Base-by-base conservation (phyloP, 208 protist genomes). In the Leishmania lainsoni region DNA sequence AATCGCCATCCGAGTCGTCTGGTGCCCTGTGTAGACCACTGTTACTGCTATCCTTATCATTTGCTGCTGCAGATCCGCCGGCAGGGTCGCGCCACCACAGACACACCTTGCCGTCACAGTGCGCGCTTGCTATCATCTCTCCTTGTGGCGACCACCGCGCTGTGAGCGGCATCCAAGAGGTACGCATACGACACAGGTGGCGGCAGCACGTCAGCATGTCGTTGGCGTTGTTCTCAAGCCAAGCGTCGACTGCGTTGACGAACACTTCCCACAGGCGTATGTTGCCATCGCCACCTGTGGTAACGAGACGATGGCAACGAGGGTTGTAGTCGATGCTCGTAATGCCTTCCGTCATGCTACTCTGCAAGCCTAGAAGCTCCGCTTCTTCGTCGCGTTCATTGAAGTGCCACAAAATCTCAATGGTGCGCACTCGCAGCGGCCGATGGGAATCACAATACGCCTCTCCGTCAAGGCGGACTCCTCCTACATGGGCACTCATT, bases 321-420 rank as follows among this genome's bases (percentile, higher is more conserved):
- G 84, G 61, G 76, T 89, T 86, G 83, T 91, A 93, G 79, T 96
- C 94, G 39, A 97, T 86, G 56, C 88, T 93, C 14, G 93, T 94
- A 76, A 97, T 92, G 76, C 94, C 94, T 63, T 97, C 93, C 58
- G 90, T 89, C 51, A 84, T 75, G 78, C 80, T 91, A 69, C 86
- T 86, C 75, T 95, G 94, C 78, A 96, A 78, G 58, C 92, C 94
- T 5, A 94, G 84, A 42, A 87, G 86, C 58, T 92, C 92, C 17
- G 92, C 92, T 81, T 97, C 94, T 63, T 95, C 89, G 68, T 92
- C 91, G 29, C 87, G 86, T 75, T 96, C 92, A 39, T 91, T 87
- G 81, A 83, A 93, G 89, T 97, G 94, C 94, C 94, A 97, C 6
- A 96, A 81, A 52, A 97, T 80, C 65, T 97, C 92, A 14, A 97